Evolutionary conservation across 2,329 filamentous ascomycete genomes (phyloP).

Genomic region (Zymoseptoria ardabiliae): DNA sequence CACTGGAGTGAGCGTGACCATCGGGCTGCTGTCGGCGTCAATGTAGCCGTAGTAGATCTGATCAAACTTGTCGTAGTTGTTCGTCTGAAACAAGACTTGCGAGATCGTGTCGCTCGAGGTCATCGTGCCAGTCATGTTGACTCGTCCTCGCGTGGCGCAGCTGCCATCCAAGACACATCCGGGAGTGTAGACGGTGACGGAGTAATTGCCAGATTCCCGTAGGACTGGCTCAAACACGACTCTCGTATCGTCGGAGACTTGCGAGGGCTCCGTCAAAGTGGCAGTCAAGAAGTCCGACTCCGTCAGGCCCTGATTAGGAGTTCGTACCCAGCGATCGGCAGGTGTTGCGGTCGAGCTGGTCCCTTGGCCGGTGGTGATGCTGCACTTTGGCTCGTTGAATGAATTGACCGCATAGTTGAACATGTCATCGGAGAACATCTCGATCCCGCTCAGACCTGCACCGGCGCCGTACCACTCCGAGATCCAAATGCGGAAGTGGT

Average conservation of each 20-base stretch:
- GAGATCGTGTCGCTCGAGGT: slow-evolving; percentile 43
- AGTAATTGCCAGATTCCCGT: slow-evolving; percentile 83
- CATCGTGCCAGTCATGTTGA: slow-evolving; percentile 73
- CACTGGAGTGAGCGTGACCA: slow-evolving; percentile 67
- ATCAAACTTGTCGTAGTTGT: slow-evolving; percentile 95
- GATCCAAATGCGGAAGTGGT: slow-evolving; percentile 75
- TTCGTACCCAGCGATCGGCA: slow-evolving; percentile 57
- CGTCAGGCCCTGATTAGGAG: slow-evolving; percentile 57
- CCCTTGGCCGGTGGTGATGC: slow-evolving; percentile 53
- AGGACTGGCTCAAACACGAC: slow-evolving; percentile 81
- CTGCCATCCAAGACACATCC: slow-evolving; percentile 76
- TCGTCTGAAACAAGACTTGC: slow-evolving; percentile 74
- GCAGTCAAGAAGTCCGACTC: slow-evolving; percentile 70
- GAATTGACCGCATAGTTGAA: slow-evolving; percentile 69
- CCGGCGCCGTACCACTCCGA: slow-evolving; percentile 80
- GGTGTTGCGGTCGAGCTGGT: slow-evolving; percentile 60
- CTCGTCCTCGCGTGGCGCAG: slow-evolving; percentile 67
- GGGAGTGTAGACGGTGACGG: slow-evolving; percentile 84
- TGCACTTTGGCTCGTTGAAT: slow-evolving; percentile 84
- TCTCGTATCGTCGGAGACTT: slow-evolving; percentile 49
- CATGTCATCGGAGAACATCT: slow-evolving; percentile 69
- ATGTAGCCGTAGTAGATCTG: slow-evolving; percentile 80
- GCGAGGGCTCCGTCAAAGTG: slow-evolving; percentile 43
- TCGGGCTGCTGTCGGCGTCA: slow-evolving; percentile 67
- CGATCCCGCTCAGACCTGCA: slow-evolving; percentile 76